A percentile compares a stretch with the other conserved stretches of the same genome.
phyloP scores from a whole-genome alignment of 2,329 filamentous ascomycete genomes.

The Coleophoma eucalyptorum region DNA sequence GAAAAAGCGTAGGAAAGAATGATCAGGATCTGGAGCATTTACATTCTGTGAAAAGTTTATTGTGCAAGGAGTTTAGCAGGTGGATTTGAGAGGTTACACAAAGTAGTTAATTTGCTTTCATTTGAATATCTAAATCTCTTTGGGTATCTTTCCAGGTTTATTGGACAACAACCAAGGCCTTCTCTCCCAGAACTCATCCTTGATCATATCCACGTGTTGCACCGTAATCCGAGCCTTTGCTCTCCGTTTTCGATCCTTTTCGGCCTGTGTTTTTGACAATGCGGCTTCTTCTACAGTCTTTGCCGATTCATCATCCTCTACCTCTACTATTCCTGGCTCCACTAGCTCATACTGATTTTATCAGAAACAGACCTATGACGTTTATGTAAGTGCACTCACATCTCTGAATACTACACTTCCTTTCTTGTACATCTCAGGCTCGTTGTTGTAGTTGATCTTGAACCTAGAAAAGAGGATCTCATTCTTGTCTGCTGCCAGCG shows the following conservation, averaged over 20 bases:
- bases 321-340: constrained; percentile 42
- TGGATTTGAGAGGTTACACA: constrained; percentile 2
- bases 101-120: constrained; percentile 6
- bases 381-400: constrained; percentile 17
- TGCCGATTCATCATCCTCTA: constrained; percentile 41
- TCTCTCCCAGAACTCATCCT: constrained; percentile 87
- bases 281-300: constrained; percentile 45
- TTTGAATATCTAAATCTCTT: constrained; percentile 34
- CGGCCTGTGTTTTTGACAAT: constrained; percentile 73
- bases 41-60: too few species aligned
- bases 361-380: background rate
- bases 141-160: constrained; percentile 68
- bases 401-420: constrained; percentile 87
- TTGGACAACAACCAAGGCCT: constrained; percentile 81
- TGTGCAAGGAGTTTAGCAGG: constrained; percentile 14
- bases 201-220: constrained; percentile 91
- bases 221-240: constrained; percentile 77
- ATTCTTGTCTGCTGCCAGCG: constrained; percentile 84
- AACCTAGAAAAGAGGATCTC: constrained; percentile 90
- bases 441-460: constrained; percentile 96
- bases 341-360: constrained; percentile 64
- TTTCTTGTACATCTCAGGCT: constrained; percentile 88
- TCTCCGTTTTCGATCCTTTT: constrained; percentile 78
- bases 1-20: constrained; percentile 23
- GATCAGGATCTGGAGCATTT: too few species aligned